Conservation (phyloP, 169 alveolate species). For the Babesia divergens region DNA sequence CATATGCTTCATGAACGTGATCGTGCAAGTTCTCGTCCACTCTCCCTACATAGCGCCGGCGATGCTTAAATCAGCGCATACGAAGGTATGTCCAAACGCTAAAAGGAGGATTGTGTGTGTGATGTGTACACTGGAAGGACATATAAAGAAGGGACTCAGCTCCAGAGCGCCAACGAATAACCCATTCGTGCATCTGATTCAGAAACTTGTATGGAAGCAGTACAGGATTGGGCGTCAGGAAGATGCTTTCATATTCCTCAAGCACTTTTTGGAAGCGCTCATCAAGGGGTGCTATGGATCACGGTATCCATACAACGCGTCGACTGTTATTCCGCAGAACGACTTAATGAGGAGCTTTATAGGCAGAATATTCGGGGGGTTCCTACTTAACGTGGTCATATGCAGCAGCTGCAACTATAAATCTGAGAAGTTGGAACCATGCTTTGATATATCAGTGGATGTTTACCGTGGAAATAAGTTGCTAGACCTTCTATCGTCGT, state of each 20-base stretch:
- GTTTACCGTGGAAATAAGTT: conserved; percentile 60
- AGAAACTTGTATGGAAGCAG: conserved; percentile 66
- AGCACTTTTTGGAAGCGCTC: conserved; percentile 66
- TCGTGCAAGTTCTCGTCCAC: conserved; percentile 68
- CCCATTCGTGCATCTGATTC: conserved; percentile 56
- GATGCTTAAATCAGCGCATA: conserved; percentile 49
- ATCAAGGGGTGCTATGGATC: conserved; percentile 64
- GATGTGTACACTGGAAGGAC: conserved; percentile 67
- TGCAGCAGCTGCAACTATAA: conserved; percentile 57
- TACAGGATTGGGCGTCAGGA: conserved; percentile 70
- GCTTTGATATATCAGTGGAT: conserved; percentile 71
- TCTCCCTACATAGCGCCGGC: conserved; percentile 71
- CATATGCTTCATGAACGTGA: conserved; percentile 73
- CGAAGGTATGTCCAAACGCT: conserved; percentile 59
- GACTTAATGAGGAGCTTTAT: conserved; percentile 39
- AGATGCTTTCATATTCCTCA: conserved; percentile 70
- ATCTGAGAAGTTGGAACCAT: conserved; percentile 72
- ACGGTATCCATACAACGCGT: not conserved
- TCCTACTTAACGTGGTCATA: conserved; percentile 31
- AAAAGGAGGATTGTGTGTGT: conserved; percentile 60
- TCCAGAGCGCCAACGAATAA: conserved; percentile 43
- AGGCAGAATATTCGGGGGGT: conserved; percentile 52
- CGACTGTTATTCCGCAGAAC: conserved; percentile 12
- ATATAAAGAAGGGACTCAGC: conserved; percentile 40
- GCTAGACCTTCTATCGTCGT: conserved; percentile 54